Conservation (phyloP, 768 basidiomycete species). For the Leccinum arenicola region DNA sequence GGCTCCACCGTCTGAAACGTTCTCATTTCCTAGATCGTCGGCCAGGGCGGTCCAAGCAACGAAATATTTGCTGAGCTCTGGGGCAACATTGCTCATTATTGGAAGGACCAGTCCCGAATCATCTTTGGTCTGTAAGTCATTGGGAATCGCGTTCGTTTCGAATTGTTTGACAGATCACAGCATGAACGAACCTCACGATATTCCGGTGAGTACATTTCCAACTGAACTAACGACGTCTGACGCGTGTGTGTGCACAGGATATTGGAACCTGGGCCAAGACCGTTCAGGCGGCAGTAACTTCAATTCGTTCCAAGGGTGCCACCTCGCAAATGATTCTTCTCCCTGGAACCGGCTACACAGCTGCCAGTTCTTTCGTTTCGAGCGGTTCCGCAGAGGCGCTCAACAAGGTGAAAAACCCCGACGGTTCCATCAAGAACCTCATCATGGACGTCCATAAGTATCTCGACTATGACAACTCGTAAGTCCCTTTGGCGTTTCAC, state of each 20-base stretch:
- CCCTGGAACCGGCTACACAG: slow-evolving; percentile 57
- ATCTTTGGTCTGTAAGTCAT: slow-evolving; percentile 49
- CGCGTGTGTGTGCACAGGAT: slow-evolving; percentile 16
- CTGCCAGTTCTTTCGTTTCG: slow-evolving; percentile 48
- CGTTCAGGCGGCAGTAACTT: slow-evolving; percentile 58
- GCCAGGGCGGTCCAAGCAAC: slow-evolving; percentile 60
- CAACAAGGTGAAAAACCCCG: slow-evolving; percentile 41
- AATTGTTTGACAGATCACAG: slow-evolving; percentile 22
- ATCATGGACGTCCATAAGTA: slow-evolving; percentile 66
- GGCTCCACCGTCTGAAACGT: slow-evolving; percentile 6
- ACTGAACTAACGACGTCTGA: slow-evolving; percentile 28
- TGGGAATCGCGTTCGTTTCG: not conserved
- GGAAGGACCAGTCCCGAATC: slow-evolving; percentile 38
- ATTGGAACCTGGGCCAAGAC: slow-evolving; percentile 49
- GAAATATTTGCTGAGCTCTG: slow-evolving; percentile 52
- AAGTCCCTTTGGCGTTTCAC: slow-evolving; percentile 18
- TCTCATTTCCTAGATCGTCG: slow-evolving; percentile 41
- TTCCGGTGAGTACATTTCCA: slow-evolving; percentile 43
- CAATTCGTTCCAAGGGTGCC: slow-evolving; percentile 53
- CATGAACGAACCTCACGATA: slow-evolving; percentile 66
- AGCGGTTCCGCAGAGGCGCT: slow-evolving; percentile 52
- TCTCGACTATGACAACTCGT: slow-evolving; percentile 53
- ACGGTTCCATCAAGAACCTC: slow-evolving; percentile 43
- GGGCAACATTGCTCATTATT: slow-evolving; percentile 50
- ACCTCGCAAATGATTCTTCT: slow-evolving; percentile 54